Percentiles rank a stretch among this genome's conserved stretches.
Evolutionary conservation across 805 yeast genomes (phyloP).

Genomic region (Cyberlindnera mississippiensis): DNA sequence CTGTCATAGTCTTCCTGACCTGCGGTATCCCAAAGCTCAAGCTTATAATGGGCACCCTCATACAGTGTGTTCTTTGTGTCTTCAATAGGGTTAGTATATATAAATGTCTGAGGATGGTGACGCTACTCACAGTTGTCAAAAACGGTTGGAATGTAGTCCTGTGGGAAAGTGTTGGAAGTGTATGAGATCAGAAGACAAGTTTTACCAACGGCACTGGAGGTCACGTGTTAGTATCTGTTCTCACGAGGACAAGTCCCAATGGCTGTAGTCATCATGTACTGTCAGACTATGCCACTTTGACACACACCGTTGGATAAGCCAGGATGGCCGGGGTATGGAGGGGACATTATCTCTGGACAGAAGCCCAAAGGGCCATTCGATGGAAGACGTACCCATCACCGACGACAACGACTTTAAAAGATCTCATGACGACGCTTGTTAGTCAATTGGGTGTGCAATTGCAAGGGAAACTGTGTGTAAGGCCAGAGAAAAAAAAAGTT

Average conservation of each 20-base stretch:
- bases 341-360: neutral
- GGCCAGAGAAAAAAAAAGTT: neutral
- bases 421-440: constrained; percentile 52
- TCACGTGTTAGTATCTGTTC: too few relatives aligned
- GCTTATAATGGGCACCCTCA: constrained; percentile 75
- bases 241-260: too few relatives aligned
- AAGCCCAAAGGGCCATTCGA: neutral
- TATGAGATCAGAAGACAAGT: constrained; percentile 84
- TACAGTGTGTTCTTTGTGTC: constrained; percentile 79
- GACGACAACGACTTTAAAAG: constrained; percentile 87
- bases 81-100: constrained; percentile 2
- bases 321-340: neutral
- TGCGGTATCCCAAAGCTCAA: constrained; percentile 95
- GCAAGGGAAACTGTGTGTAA: neutral
- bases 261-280: too few relatives aligned
- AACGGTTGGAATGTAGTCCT: constrained; percentile 91
- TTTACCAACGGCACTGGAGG: constrained; percentile 80
- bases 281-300: constrained; percentile 10
- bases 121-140: constrained; percentile 61
- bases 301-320: neutral
- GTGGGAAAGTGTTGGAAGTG: constrained; percentile 90
- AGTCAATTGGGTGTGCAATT: neutral
- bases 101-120: too few relatives aligned
- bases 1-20: constrained; percentile 93
- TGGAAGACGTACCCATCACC: constrained; percentile 66